These are phyloP conservation scores for Pedinophyceae sp. DNA, from an alignment of 139 green algal genomes.

Conservation along the genomic window DNA sequence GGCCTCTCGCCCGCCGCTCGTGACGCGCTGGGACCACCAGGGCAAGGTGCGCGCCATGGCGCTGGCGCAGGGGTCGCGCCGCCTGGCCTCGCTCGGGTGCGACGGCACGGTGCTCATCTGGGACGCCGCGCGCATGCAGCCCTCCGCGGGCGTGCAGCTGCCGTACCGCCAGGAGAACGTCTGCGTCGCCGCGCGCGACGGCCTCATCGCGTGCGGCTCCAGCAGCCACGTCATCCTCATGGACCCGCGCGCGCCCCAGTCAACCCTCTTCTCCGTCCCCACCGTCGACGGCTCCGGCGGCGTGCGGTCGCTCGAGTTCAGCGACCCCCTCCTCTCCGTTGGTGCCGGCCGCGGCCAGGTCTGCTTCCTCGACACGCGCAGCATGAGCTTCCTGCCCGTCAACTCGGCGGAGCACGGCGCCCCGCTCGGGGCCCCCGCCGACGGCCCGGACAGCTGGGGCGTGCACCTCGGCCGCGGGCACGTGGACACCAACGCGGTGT, in stretches of 20 bases:
- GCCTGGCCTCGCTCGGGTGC: conserved; percentile 12
- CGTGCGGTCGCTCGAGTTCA: conserved; percentile 31
- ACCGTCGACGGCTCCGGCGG: conserved; percentile 12
- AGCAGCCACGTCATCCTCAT: conserved; percentile 23
- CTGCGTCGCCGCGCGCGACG: conserved; percentile 22
- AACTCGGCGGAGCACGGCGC: background rate
- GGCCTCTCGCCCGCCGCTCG: conserved; percentile 12
- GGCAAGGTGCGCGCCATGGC: conserved; percentile 26
- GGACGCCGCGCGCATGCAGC: conserved; percentile 17
- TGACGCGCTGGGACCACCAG: conserved; percentile 2
- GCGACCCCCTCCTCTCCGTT: conserved; percentile 31
- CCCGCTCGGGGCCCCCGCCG: background rate
- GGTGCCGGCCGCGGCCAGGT: conserved; percentile 31
- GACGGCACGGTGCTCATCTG: conserved; percentile 16
- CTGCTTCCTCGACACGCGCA: conserved; percentile 34
- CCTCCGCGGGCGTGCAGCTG: conserved; percentile 13
- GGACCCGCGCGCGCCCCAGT: conserved; percentile 18
- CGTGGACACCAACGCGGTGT: conserved; percentile 11
- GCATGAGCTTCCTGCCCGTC: conserved; percentile 10
- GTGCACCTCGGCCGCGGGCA: conserved; percentile 14
- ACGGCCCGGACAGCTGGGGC: background rate
- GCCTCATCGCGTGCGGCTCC: conserved; percentile 27
- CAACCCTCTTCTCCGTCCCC: background rate
- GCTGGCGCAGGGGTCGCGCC: conserved; percentile 3
- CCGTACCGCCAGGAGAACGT: conserved; percentile 22